Conservation (phyloP, 106 monocot genomes). For the Phalaenopsis aphrodite region DNA sequence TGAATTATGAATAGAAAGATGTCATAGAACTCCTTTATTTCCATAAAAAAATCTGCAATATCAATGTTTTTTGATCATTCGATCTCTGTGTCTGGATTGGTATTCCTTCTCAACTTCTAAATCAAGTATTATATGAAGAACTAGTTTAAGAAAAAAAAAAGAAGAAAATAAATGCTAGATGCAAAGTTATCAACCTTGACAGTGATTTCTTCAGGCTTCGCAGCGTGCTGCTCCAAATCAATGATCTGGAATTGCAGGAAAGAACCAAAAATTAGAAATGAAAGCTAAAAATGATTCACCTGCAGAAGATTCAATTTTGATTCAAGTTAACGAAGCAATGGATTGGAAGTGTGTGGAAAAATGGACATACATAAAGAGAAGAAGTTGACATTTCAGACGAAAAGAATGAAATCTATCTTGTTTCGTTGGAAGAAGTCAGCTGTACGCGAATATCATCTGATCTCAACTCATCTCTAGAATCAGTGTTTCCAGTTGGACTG, state of each 20-base stretch:
- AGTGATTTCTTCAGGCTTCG: background rate
- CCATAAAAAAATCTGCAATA: background rate
- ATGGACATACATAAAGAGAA: no score
- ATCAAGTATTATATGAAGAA: background rate
- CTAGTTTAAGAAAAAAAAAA: background rate
- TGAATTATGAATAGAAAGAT: background rate
- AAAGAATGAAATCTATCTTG: background rate
- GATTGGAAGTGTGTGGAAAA: no score
- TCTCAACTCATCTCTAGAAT: slow-evolving; percentile 8
- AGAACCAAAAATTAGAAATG: no score
- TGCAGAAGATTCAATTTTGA: no score
- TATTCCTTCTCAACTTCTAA: background rate
- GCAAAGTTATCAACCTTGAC: background rate
- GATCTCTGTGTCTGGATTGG: background rate
- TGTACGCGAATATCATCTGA: slow-evolving; percentile 26
- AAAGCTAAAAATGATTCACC: no score
- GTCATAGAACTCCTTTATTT: background rate
- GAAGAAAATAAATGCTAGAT: background rate
- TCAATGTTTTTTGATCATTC: background rate
- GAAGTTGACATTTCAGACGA: no score
- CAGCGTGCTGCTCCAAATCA: background rate
- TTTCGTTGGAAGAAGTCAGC: slow-evolving; percentile 15
- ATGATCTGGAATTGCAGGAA: background rate
- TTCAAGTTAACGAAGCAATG: no score
- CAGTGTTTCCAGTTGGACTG: background rate